Base-by-base conservation (phyloP, 169 alveolate genomes). In the Cryptosporidium sp. region DNA sequence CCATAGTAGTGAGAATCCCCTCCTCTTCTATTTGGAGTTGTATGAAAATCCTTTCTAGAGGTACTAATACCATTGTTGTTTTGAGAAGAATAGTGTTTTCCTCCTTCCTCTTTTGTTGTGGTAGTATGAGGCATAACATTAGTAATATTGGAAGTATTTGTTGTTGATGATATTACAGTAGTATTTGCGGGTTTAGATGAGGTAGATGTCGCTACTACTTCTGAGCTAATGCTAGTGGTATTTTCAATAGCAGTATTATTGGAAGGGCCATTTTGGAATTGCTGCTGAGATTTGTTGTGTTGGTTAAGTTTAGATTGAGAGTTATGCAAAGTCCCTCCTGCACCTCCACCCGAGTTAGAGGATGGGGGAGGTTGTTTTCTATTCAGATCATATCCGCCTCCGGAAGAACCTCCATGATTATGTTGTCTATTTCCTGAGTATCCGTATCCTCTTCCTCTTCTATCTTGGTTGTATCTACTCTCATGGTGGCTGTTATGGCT, bases 361-460 rank as follows among this genome's bases (percentile, higher is more conserved):
- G 62, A 10, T 56, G 67, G 67, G 18, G n/a, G 35, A 33, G 26
- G 33, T 21, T 42, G 48, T 29, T 73, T 73, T 73, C 71, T 73
- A 18, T 60, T 35, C 33, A 29, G 33, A 42, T 73, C 86, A 2
- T 53, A 31, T 1, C 70, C 37, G 5, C 71, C 48, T n/a, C 51
- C 53, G 33, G 72, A 31, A n/a, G 53, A 14, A 3, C 48, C 12
- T 37, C 37, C 44, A 2, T 53, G 39, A 31, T 73, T 37, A 26
- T 73, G 29, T 23, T 73, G 68, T 35, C 48, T 73, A 39, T 16
- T 73, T 14, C 52, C 37, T 14, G 71, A n/a, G 18, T 29, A 60
- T 16, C 51, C 26, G 23, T 73, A 73, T 37, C 68, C 70, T 37
- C 53, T 56, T 21, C 70, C 72, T 37, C 86, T 73, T 73, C 70